Evolutionary conservation across 768 basidiomycete species (phyloP), one percentile per base, ranked within the genome.

Genomic region (Boletus rubescentipes): DNA sequence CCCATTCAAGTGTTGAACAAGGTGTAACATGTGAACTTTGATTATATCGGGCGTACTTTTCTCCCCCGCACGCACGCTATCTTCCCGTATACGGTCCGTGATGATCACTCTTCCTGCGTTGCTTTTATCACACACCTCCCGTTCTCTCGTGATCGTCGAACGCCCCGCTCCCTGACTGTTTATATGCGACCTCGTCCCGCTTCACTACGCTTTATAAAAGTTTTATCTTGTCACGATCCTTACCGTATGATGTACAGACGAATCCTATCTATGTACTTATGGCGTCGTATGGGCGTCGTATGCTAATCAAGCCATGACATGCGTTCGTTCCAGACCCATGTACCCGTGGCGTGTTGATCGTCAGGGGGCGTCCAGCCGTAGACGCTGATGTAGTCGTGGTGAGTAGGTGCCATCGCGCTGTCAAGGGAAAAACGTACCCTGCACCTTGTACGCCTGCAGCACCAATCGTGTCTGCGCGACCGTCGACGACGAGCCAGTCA

Each of bases 381-480:
- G n/a, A 68, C 57, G 2, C 65, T 67, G 20, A 18, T 2, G 10
- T 5, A 21, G 6, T n/a, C 3, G 15, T 4, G 29, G 8, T 32
- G 10, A 48, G 26, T 26, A 6, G 26, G 26, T 26, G 26, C 26
- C 26, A 26, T 6, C 26, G 26, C 6, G 26, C 26, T n/a, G 26
- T 26, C 26, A 26, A 26, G 26, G 6, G 26, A 6, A 30, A n/a
- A 40, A 67, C 84, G 66, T 70, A 91, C 89, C 93, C 93, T 54
- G 91, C 86, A 15, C 82, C 91, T 12, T 79, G 68, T 18, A 92
- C 72, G 1, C 87, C 92, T n/a, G 80, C 89, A 11, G 89, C 84
- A 5, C 89, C 91, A 16, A 79, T 67, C 40, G 53, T 62, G 58
- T 87, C 87, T 18, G 83, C 76, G 12, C 69, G 65, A 14, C 69